Evolutionary conservation across 352 stramenopile species (phyloP).

Genomic region (Phytopythium boreale): DNA sequence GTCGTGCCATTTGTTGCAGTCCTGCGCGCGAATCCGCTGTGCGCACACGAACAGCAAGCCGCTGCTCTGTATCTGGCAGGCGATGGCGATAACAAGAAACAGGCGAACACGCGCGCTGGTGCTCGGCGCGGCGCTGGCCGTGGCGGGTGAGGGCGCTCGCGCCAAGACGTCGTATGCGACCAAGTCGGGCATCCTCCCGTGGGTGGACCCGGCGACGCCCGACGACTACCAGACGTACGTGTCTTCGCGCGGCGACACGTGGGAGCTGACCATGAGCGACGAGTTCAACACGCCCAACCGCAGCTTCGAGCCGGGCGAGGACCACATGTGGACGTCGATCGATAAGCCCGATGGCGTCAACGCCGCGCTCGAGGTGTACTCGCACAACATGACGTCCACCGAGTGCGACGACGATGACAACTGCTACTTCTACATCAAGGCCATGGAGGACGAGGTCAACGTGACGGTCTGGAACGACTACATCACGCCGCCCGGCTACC

Average conservation of each 20-base stretch:
- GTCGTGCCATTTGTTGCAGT: background rate
- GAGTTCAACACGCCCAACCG: constrained; percentile 54
- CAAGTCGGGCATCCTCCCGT: constrained; percentile 30
- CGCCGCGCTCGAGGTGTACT: constrained; percentile 90
- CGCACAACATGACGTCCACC: constrained; percentile 66
- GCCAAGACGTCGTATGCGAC: constrained; percentile 16
- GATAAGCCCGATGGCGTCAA: constrained; percentile 67
- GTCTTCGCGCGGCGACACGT: constrained; percentile 48
- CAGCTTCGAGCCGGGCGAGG: constrained; percentile 81
- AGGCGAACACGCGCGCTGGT: background rate
- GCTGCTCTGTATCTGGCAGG: background rate
- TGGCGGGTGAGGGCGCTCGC: background rate
- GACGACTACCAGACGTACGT: constrained; percentile 22
- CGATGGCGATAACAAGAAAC: background rate
- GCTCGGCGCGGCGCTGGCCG: background rate
- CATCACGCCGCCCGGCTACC: constrained; percentile 25
- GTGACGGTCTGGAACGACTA: constrained; percentile 68
- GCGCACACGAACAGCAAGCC: background rate
- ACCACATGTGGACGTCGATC: constrained; percentile 89
- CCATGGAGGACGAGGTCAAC: constrained; percentile 23
- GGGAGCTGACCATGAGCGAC: constrained; percentile 69
- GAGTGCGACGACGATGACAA: constrained; percentile 36
- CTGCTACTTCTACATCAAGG: constrained; percentile 46
- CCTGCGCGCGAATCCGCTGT: background rate
- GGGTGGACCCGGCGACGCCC: constrained; percentile 39